Percentiles rank a stretch among this genome's conserved stretches.
phyloP scores from a whole-genome alignment of 2,329 filamentous ascomycete species.

The Thielaviopsis populi region DNA sequence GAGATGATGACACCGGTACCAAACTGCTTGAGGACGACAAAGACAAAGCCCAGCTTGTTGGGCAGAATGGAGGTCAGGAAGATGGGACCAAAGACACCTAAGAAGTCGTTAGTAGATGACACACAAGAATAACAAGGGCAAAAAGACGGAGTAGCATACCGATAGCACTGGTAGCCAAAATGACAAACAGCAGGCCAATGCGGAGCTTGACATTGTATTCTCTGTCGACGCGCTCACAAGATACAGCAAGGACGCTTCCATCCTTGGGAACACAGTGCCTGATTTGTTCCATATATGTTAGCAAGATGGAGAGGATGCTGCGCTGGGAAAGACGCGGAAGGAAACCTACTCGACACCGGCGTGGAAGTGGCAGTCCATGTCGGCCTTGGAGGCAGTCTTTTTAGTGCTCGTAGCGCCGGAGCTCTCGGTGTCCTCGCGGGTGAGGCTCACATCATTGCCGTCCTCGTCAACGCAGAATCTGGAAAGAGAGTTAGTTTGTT shows the following conservation, averaged over 20 bases:
- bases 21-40: conserved; percentile 56
- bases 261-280: conserved; percentile 41
- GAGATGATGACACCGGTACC: conserved; percentile 59
- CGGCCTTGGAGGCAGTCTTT: conserved; percentile 15
- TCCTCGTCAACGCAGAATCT: conserved; percentile 48
- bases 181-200: conserved; percentile 56
- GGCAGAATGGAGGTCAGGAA: conserved; percentile 44
- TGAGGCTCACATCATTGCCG: conserved; percentile 45
- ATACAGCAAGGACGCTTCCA: conserved; percentile 22
- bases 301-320: conserved; percentile 3
- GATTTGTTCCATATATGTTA: conserved; percentile 17
- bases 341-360: conserved; percentile 54
- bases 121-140: not conserved
- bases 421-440: conserved; percentile 21
- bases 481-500: not conserved
- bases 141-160: conserved; percentile 26
- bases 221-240: conserved; percentile 32
- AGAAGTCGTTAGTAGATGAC: conserved; percentile 9
- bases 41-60: conserved; percentile 32
- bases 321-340: no score
- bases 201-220: conserved; percentile 55
- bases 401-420: not conserved
- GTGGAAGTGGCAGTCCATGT: conserved; percentile 53
- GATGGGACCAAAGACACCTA: conserved; percentile 50
- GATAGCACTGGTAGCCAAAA: conserved; percentile 51